These are phyloP conservation scores for Amauroascus verrucosus DNA, from an alignment of 2,329 filamentous ascomycete species.

Conservation along the genomic window DNA sequence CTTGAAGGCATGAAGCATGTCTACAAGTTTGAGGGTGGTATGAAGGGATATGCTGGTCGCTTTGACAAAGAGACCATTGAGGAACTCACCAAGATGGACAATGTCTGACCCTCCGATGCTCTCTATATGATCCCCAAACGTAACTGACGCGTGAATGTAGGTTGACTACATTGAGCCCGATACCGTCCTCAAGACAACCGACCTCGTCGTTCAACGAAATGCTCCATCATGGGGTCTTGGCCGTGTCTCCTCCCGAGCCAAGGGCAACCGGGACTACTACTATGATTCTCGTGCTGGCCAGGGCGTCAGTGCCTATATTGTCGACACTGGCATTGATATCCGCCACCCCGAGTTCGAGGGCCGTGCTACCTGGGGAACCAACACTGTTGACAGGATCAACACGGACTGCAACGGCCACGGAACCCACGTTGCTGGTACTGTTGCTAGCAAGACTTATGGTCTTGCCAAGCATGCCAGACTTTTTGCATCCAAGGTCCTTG, in stretches of 20 bases:
- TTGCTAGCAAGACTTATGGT: conserved; percentile 27
- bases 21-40: conserved; percentile 4
- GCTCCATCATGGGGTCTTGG: conserved; percentile 29
- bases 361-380: conserved; percentile 29
- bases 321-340: conserved; percentile 32
- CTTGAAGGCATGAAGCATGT: conserved; percentile 8
- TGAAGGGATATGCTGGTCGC: conserved; percentile 9
- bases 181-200: not conserved
- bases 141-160: conserved; percentile 1
- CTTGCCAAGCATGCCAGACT: conserved; percentile 31
- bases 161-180: conserved; percentile 17
- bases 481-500: conserved; percentile 43
- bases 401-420: conserved; percentile 28
- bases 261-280: conserved; percentile 23
- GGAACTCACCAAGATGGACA: conserved; percentile 2
- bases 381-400: conserved; percentile 21
- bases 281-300: conserved; percentile 30
- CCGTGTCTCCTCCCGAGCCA: conserved; percentile 24
- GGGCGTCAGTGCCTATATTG: conserved; percentile 29
- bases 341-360: conserved; percentile 29
- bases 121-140: too few relatives aligned
- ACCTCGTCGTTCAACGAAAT: conserved; percentile 17
- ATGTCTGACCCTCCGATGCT: conserved; percentile 1
- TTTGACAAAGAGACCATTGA: conserved; percentile 12
- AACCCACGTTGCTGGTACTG: conserved; percentile 32